Evolutionary conservation across 306 rosid genomes (phyloP), one percentile per base, ranked within the genome.

Genomic region (Castanea sativa): DNA sequence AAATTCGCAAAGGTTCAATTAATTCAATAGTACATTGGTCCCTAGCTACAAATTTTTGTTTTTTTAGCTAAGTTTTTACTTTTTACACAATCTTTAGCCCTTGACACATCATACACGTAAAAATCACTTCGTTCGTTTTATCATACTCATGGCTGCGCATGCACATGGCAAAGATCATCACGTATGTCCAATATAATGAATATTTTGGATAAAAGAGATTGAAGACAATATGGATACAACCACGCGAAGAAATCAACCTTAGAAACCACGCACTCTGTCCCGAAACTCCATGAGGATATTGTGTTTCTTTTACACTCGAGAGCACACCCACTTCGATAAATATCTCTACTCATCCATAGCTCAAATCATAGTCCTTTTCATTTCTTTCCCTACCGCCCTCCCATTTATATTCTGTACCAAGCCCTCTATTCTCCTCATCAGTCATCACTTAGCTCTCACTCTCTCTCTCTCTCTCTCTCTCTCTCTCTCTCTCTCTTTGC

Each of bases 251-350:
- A 72, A 90, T 85, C 86, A 83, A 77, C 85, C 84, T 86, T 79
- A 79, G 75, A 79, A 83, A 79, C 55, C 74, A 13, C 77, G 76
- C 23, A 84, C 75, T 23, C 65, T 25, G 73, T 86, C 81, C 69
- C 94, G 88, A 81, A 88, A 85, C 73, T 78, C 91, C 73, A 88
- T 19, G 87, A 88, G 61, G 94, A 83, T 88, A 74, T 79, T 60
- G 70, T 49, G 53, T 11, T 13, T 80, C 79, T 82, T 84, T 75
- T 72, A 73, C 64, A 41, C 67, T 70, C 45, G 78, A 41, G 79
- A 85, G 73, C 55, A 83, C 79, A n/a, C 76, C 86, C 87, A 81
- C 89, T 85, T 72, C 76, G 75, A 38, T 56, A 80, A 76, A 85
- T 81, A 78, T 82, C 82, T 52, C 65, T 55, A 65, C 67, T 80